Percentiles rank a stretch among this genome's conserved stretches.
Evolutionary conservation across 305 asterid species (phyloP).

Genomic region (Solanum chacoense): DNA sequence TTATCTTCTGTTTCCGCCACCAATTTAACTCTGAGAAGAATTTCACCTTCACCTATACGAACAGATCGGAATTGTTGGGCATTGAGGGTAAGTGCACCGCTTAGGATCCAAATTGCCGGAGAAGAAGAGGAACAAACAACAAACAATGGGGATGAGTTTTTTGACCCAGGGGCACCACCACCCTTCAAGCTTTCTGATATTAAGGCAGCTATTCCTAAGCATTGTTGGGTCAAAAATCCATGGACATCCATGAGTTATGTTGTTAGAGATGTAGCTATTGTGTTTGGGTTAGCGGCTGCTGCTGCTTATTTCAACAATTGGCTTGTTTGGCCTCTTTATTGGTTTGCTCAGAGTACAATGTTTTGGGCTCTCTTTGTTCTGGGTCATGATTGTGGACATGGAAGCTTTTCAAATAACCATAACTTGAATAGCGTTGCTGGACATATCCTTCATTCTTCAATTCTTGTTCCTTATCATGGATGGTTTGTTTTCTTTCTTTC

Average conservation of each 20-base stretch:
- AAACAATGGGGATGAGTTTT: conserved; percentile 5
- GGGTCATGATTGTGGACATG: conserved; percentile 99
- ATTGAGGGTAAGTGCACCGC: conserved; percentile 64
- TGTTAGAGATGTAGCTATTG: conserved; percentile 41
- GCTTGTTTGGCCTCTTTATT: conserved; percentile 76
- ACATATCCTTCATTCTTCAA: conserved; percentile 81
- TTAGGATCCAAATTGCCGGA: conserved; percentile 33
- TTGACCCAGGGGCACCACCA: conserved; percentile 78
- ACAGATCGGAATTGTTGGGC: conserved; percentile 28
- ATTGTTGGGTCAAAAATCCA: conserved; percentile 88
- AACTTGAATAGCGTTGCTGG: conserved; percentile 70
- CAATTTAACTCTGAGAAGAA: conserved; percentile 23
- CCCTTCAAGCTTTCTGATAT: conserved; percentile 76
- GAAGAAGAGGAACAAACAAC: conserved; percentile 19
- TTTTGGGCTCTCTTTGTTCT: conserved; percentile 98
- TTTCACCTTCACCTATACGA: conserved; percentile 11
- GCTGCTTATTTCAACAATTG: conserved; percentile 51
- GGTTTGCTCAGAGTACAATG: conserved; percentile 91
- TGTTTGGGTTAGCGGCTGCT: conserved; percentile 46
- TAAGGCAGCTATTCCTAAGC: conserved; percentile 82
- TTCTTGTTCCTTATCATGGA: conserved; percentile 94
- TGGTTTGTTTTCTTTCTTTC: conserved; percentile 39
- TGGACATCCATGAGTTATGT: conserved; percentile 74
- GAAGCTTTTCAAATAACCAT: conserved; percentile 67
- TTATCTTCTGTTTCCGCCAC: not conserved